These are phyloP conservation scores for Calophaca sinica DNA, from an alignment of 306 rosid genomes.

Conservation along the genomic window DNA sequence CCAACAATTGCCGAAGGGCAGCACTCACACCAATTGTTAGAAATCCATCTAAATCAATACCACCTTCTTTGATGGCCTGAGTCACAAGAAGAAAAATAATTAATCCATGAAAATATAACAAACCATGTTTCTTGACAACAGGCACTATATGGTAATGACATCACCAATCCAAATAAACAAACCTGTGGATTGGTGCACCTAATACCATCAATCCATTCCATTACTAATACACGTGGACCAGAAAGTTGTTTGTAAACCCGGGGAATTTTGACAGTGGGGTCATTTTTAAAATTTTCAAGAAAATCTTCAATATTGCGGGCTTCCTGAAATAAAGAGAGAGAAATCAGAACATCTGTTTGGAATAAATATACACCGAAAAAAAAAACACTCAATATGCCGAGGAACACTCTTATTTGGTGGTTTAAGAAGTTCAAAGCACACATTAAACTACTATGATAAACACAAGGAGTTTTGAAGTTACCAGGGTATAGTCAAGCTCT, in stretches of 20 bases:
- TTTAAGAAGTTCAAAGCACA: constrained; percentile 33
- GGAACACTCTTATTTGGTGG: constrained; percentile 12
- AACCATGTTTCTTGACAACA: constrained; percentile 27
- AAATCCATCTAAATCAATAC: constrained; percentile 87
- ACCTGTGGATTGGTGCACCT: constrained; percentile 98
- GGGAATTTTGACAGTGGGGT: constrained; percentile 97
- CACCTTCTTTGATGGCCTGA: constrained; percentile 91
- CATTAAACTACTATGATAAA: constrained; percentile 32
- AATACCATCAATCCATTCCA: constrained; percentile 99
- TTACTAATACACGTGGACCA: constrained; percentile 89
- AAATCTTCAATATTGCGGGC: constrained; percentile 97
- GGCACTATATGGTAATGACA: constrained; percentile 22
- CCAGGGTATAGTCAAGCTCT: constrained; percentile 99
- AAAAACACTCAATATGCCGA: constrained; percentile 27
- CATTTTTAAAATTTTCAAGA: constrained; percentile 87
- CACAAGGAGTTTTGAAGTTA: constrained; percentile 56
- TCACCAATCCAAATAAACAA: constrained; percentile 47
- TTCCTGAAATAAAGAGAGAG: constrained; percentile 68
- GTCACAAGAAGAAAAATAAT: constrained; percentile 47
- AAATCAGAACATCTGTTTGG: constrained; percentile 15
- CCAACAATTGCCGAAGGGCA: constrained; percentile 91
- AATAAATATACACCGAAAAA: constrained; percentile 18
- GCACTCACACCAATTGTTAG: constrained; percentile 98
- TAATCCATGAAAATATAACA: constrained; percentile 31
- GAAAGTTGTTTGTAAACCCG: constrained; percentile 78